phyloP scores from a whole-genome alignment of 2,329 filamentous ascomycete species.

The Metarhizium rileyi region DNA sequence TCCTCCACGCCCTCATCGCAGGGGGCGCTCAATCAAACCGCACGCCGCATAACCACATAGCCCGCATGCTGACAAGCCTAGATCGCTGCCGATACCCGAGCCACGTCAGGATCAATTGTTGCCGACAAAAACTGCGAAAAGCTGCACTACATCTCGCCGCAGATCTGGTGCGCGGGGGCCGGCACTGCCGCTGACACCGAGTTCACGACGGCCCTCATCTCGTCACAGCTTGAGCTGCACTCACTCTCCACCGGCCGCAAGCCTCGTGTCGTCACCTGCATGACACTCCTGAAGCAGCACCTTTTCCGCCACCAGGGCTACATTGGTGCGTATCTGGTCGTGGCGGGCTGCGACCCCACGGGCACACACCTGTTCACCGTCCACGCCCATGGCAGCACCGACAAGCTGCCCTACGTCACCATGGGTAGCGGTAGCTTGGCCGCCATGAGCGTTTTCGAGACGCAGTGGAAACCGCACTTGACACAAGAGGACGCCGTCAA shows the following conservation, averaged over 20 bases:
- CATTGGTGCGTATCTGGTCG: conserved; percentile 95
- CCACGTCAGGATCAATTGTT: conserved; percentile 93
- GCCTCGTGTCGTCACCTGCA: conserved; percentile 95
- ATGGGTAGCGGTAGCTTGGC: conserved; percentile 96
- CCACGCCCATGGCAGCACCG: conserved; percentile 94
- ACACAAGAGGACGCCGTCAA: conserved; percentile 73
- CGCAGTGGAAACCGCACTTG: conserved; percentile 76
- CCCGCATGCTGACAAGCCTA: conserved; percentile 21
- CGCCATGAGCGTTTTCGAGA: conserved; percentile 97
- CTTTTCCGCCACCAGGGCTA: conserved; percentile 97
- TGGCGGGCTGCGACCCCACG: conserved; percentile 93
- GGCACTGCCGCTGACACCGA: conserved; percentile 97
- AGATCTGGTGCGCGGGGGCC: conserved; percentile 98
- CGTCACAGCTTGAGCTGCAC: conserved; percentile 96
- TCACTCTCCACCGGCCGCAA: conserved; percentile 91
- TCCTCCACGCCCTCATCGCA: neutral
- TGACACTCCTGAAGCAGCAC: conserved; percentile 99
- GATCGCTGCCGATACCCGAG: conserved; percentile 97
- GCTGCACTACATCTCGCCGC: conserved; percentile 95
- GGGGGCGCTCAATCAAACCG: neutral
- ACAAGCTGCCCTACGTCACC: conserved; percentile 98
- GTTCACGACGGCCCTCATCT: conserved; percentile 97
- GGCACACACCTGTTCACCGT: conserved; percentile 95
- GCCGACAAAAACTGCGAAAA: conserved; percentile 99
- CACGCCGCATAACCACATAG: neutral